phyloP scores from a whole-genome alignment of 129 eudicot genomes.

The Helianthus annuus region DNA sequence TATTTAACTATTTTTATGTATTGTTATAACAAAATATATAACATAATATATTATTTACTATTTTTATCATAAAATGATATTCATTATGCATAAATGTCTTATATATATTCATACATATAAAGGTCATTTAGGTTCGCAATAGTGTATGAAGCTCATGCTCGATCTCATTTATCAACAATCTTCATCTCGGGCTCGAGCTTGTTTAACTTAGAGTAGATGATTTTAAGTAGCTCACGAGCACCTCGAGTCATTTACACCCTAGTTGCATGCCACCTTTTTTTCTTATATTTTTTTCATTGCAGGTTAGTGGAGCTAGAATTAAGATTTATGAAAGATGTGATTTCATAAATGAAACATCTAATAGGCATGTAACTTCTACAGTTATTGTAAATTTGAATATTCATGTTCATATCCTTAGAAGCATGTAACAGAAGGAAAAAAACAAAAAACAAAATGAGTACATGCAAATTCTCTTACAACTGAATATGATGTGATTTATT shows the following conservation, averaged over 20 bases:
- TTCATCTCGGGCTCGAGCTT: too few species aligned
- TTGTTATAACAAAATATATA: too few species aligned
- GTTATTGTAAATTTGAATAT: neutral
- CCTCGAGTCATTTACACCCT: neutral
- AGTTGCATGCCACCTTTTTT: neutral
- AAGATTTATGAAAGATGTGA: constrained; percentile 92
- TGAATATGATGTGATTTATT: constrained; percentile 44
- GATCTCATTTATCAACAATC: too few species aligned
- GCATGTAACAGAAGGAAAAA: neutral
- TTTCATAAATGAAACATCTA: constrained; percentile 83
- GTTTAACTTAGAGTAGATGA: too few species aligned
- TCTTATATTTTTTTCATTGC: constrained; percentile 24
- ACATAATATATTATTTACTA: too few species aligned
- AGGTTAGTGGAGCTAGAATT: constrained; percentile 89
- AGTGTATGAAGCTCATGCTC: too few species aligned
- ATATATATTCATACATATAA: too few species aligned
- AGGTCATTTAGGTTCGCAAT: too few species aligned
- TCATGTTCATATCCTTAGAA: neutral
- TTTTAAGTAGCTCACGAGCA: too few species aligned
- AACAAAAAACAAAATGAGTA: constrained; percentile 4
- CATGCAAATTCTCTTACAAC: constrained; percentile 25
- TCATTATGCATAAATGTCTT: too few species aligned
- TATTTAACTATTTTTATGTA: too few species aligned
- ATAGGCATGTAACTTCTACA: constrained; percentile 50
- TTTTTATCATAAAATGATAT: too few species aligned